Evolutionary conservation across 2,329 filamentous ascomycete genomes (phyloP).

Genomic region (Cryphonectria japonica): DNA sequence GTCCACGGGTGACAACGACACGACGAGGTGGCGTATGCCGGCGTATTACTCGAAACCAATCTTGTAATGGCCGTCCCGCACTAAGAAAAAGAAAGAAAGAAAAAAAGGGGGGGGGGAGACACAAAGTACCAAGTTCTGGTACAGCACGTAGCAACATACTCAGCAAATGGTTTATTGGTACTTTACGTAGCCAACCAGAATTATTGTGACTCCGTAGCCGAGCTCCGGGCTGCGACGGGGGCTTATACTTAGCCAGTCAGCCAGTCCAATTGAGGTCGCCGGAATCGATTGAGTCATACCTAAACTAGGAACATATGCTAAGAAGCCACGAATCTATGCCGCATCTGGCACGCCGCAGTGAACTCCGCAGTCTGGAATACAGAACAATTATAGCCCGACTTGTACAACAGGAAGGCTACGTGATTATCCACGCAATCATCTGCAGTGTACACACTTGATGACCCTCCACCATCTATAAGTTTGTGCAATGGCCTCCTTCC

Average conservation of each 20-base stretch:
- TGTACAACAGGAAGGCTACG: background rate
- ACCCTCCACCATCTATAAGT: constrained; percentile 22
- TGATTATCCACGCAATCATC: background rate
- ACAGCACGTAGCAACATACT: background rate
- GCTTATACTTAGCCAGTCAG: background rate
- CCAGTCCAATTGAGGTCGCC: background rate
- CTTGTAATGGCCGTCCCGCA: too few relatives aligned
- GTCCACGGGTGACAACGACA: background rate
- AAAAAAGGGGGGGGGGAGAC: too few relatives aligned
- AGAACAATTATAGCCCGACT: background rate
- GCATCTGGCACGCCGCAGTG: background rate
- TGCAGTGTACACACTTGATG: background rate
- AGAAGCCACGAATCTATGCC: background rate
- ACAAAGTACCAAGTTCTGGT: too few relatives aligned
- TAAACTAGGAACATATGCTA: background rate
- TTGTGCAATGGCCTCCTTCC: constrained; percentile 5
- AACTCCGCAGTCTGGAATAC: background rate
- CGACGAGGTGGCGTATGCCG: too few relatives aligned
- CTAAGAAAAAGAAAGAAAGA: too few relatives aligned
- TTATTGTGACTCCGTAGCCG: background rate
- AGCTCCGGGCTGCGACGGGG: background rate
- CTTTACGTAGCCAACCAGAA: background rate
- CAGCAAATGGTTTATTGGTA: background rate
- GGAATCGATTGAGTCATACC: background rate
- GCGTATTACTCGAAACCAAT: too few relatives aligned